Evolutionary conservation across 2,329 filamentous ascomycete genomes (phyloP), one percentile per base, ranked within the genome.

Genomic region (Sordariomycetes sp.): DNA sequence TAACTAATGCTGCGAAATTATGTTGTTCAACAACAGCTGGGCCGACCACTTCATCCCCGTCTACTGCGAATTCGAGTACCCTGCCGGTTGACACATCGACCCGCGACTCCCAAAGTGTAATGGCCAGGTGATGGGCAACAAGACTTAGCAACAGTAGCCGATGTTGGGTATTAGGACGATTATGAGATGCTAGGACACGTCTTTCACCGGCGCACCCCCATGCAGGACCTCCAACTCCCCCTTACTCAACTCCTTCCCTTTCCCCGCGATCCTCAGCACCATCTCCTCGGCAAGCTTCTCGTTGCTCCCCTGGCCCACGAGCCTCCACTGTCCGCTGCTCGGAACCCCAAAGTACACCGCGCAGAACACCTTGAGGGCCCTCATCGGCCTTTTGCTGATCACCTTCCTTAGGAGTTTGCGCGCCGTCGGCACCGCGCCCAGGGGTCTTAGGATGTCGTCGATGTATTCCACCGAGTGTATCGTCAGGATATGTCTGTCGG

Each of bases 341-440:
- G 65, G 65, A 3, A 70, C 61, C 34, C 68, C 66, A 55, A 70
- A 69, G 61, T 70, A 71, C 35, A 72, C 67, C 2, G 66, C 64
- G 12, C 60, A 63, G 22, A 71, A 59, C 2, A 69, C 61, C 20
- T 59, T 60, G 22, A 67, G 55, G 1, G 66, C 64, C n/a, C 57
- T 58, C 48, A 62, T 55, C 6, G 67, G 68, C n/a, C 59, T 62
- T 7, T 64, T 62, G 28, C 62, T 60, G 55, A 68, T 64, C 3
- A 68, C 58, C 6, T 59, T 61, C 3, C 57, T 58, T 13, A 70
- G 54, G 3, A 71, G 61, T 42, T 61, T 63, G 6, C 62, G 58
- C 1, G 70, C 62, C 0, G 65, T 66, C 2, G 70, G 69, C 12
- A 60, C 63, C 1, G 69, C 66, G 15, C 67, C 67, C 4, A 72